Conservation (phyloP, 768 basidiomycete species). For the Epithele typhae region DNA sequence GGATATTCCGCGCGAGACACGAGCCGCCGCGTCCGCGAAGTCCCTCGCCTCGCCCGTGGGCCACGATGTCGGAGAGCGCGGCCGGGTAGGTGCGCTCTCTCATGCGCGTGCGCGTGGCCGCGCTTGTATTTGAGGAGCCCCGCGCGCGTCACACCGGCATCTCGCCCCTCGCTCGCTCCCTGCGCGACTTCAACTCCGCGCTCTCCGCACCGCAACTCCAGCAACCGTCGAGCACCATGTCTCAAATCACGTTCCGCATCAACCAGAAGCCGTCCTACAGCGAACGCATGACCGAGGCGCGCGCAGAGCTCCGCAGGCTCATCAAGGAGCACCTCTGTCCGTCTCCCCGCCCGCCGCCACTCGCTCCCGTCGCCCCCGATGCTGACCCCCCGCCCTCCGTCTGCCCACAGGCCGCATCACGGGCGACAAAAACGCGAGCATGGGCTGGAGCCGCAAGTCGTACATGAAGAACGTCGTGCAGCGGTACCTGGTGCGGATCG, state of each 20-base stretch:
- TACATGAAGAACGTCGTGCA: conserved; percentile 26
- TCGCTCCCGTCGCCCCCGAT: not conserved
- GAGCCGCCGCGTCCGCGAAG: conserved; percentile 10
- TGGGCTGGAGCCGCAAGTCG: conserved; percentile 21
- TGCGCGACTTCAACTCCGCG: conserved; percentile 11
- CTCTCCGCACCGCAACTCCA: not conserved
- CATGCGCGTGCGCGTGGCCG: conserved; percentile 1
- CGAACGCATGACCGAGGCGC: conserved; percentile 27
- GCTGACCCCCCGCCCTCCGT: conserved; percentile 1
- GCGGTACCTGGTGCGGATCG: conserved; percentile 24
- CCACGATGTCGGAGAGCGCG: conserved; percentile 4
- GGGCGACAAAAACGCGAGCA: conserved; percentile 22
- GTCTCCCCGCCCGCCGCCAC: conserved; percentile 1
- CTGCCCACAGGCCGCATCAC: conserved; percentile 20
- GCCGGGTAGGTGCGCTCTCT: not conserved
- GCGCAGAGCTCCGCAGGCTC: conserved; percentile 23
- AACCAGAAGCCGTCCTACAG: conserved; percentile 24
- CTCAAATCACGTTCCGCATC: conserved; percentile 20
- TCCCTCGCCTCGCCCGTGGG: conserved; percentile 13
- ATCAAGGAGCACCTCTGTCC: conserved; percentile 25
- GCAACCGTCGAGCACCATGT: conserved; percentile 1
- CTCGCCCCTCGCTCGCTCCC: conserved; percentile 6
- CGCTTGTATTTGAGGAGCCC: conserved; percentile 8
- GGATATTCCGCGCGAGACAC: conserved; percentile 4
- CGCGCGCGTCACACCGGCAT: conserved; percentile 9